Evolutionary conservation across 441 rosid genomes (phyloP), one percentile per base, ranked within the genome.

Genomic region (Metrosideros polymorpha): DNA sequence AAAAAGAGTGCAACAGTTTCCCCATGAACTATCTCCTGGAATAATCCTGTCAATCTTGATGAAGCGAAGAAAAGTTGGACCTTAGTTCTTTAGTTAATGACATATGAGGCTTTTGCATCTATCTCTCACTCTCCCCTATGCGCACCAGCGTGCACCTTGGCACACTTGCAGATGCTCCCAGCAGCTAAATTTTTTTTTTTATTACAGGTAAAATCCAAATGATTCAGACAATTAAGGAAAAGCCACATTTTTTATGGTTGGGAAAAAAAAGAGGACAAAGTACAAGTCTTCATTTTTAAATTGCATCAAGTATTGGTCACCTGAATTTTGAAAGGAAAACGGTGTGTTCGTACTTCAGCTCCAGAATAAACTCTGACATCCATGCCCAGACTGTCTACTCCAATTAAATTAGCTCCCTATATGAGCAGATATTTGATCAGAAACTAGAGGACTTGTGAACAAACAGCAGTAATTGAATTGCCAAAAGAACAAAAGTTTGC

Each of bases 351-450:
- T 86, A 94, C 95, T 94, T 96, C 96, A 79, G 86, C 89, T n/a
- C 99, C 99, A 66, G 90, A 91, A 89, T 87, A 92, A 87, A 94
- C 90, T 89, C 99, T 92, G 25, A 97, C 99, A 91, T 97, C 99
- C 90, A 97, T 88, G 82, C 99, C 99, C 30, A 97, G 96, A 88
- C 98, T 96, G 92, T 97, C 99, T 83, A 97, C 93, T 85, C 97
- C 97, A 84, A 96, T 92, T 92, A 96, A 83, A 86, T 92, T 92
- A 47, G 96, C 99, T 88, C 90, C 92, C 99, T 97, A 59, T 83
- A 84, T 15, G 87, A 63, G 66, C 59, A 90, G 30, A 88, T n/a
- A 87, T 84, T 84, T 84, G 85, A 82, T 85, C 45, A 84, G 85
- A 85, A 51, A 82, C 84, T 18, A n/a, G 87, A 32, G 83, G 29